phyloP scores from a whole-genome alignment of 768 basidiomycete species.

The Boletellus ananas region DNA sequence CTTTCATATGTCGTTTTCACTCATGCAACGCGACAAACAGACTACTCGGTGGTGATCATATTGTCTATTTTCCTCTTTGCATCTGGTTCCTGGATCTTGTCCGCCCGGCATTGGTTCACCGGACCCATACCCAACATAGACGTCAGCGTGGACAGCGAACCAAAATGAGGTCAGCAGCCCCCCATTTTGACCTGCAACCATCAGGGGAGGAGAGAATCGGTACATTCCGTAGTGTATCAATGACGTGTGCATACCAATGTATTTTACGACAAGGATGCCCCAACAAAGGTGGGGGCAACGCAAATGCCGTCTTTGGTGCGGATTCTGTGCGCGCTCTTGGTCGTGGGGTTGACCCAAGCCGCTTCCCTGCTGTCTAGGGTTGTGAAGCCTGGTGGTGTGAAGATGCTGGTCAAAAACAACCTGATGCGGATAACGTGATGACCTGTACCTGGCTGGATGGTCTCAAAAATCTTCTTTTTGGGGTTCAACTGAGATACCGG shows the following conservation, averaged over 20 bases:
- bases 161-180: neutral
- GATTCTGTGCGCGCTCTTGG: slow-evolving; percentile 77
- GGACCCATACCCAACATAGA: slow-evolving; percentile 33
- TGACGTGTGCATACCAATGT: slow-evolving; percentile 9
- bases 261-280: slow-evolving; percentile 84
- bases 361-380: slow-evolving; percentile 78
- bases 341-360: slow-evolving; percentile 86
- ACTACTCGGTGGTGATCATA: slow-evolving; percentile 29
- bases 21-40: neutral
- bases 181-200: neutral
- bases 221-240: neutral
- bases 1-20: neutral
- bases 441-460: slow-evolving; percentile 78
- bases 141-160: slow-evolving; percentile 1
- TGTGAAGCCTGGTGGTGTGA: slow-evolving; percentile 59
- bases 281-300: slow-evolving; percentile 73
- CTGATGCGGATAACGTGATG: neutral
- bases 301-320: slow-evolving; percentile 84
- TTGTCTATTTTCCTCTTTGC: slow-evolving; percentile 30
- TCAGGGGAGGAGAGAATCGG: neutral
- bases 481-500: slow-evolving; percentile 89
- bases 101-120: slow-evolving; percentile 34
- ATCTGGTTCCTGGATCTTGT: slow-evolving; percentile 31
- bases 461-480: slow-evolving; percentile 99
- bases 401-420: slow-evolving; percentile 3